These are phyloP conservation scores for Sanghuangporus weigelae DNA, from an alignment of 1,284 basidiomycete species.

Conservation along the genomic window DNA sequence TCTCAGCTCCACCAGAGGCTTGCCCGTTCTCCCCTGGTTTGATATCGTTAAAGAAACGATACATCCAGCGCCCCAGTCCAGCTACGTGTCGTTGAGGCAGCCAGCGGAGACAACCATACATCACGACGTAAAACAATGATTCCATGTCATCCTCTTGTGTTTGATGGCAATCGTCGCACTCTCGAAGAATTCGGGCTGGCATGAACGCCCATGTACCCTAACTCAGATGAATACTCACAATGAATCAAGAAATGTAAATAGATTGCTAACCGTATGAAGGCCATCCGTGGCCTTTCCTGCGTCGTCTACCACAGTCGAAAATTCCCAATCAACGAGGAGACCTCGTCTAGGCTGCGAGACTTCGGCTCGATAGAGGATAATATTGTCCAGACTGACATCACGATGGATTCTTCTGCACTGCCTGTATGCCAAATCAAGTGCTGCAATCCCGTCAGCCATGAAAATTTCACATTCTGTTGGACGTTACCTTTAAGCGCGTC, in stretches of 20 bases:
- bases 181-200: neutral
- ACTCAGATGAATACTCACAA: neutral
- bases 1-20: too few relatives aligned
- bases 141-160: constrained; percentile 31
- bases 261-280: constrained; percentile 28
- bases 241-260: constrained; percentile 29
- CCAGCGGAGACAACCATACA: constrained; percentile 12
- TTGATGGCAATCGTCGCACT: constrained; percentile 19
- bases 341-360: constrained; percentile 22
- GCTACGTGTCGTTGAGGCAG: neutral
- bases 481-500: neutral
- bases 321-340: constrained; percentile 33
- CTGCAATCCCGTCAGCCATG: constrained; percentile 22
- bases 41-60: neutral
- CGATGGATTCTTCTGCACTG: constrained; percentile 27
- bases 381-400: constrained; percentile 32
- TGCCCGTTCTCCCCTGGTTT: too few relatives aligned
- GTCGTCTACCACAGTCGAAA: constrained; percentile 18
- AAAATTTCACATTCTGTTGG: neutral
- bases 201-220: neutral
- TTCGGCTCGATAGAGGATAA: constrained; percentile 21
- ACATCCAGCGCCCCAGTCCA: neutral
- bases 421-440: constrained; percentile 25
- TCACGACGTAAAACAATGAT: constrained; percentile 29
- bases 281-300: too few relatives aligned